phyloP scores from a whole-genome alignment of 2,329 filamentous ascomycete genomes.

The Colletotrichum sidae region DNA sequence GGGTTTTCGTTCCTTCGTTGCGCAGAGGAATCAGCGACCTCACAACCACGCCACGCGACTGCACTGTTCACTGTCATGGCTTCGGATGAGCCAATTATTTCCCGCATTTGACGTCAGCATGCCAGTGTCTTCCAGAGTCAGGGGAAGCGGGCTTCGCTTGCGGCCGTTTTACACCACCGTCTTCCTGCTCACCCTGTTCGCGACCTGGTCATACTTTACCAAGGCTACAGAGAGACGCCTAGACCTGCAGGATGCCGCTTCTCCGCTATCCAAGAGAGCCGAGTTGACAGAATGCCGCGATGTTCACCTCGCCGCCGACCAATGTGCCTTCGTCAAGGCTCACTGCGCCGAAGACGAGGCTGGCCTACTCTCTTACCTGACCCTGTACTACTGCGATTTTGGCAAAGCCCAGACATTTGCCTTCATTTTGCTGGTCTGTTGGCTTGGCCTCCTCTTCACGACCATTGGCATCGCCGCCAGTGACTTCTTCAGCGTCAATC shows the following conservation, averaged over 20 bases:
- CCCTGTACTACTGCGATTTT: conserved; percentile 89
- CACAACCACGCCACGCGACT: conserved; percentile 29
- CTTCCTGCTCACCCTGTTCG: conserved; percentile 58
- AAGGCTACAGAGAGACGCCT: conserved; percentile 29
- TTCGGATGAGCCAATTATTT: conserved; percentile 35
- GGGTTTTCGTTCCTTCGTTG: conserved; percentile 25
- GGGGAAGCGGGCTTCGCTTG: conserved; percentile 53
- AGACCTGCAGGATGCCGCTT: conserved; percentile 35
- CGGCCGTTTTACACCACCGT: conserved; percentile 63
- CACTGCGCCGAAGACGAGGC: conserved; percentile 92
- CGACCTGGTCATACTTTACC: conserved; percentile 56
- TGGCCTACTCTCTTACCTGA: conserved; percentile 88
- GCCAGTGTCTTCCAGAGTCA: conserved; percentile 41
- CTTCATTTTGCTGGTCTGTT: conserved; percentile 82
- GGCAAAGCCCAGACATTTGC: conserved; percentile 76
- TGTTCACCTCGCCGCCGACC: conserved; percentile 80
- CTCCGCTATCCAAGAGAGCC: conserved; percentile 43
- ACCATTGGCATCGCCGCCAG: conserved; percentile 98
- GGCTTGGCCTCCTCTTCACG: conserved; percentile 91
- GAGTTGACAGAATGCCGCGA: conserved; percentile 73
- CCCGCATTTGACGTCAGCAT: conserved; percentile 40
- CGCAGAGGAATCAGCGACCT: conserved; percentile 29
- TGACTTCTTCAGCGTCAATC: conserved; percentile 97
- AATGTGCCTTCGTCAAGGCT: conserved; percentile 86
- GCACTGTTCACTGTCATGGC: conserved; percentile 28